Conservation (phyloP, 306 rosid species). For the Casuarina cunninghamiana region DNA sequence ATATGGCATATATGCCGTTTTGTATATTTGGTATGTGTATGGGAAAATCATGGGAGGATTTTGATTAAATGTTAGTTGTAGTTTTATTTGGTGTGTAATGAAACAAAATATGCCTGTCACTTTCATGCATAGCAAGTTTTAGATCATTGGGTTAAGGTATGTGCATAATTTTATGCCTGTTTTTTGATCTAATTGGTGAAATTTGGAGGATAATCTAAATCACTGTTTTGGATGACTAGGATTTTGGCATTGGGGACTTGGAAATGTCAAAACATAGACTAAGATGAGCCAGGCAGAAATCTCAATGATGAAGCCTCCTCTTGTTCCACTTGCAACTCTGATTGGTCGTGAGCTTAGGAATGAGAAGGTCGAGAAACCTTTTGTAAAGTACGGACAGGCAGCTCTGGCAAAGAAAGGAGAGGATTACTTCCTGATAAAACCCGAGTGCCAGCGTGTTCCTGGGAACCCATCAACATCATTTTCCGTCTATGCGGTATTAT, state of each 20-base stretch:
- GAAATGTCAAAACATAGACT: slow-evolving; percentile 51
- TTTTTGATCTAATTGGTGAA: not conserved
- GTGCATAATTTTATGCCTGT: not conserved
- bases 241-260: slow-evolving; percentile 26
- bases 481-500: slow-evolving; percentile 89
- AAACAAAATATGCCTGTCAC: not conserved
- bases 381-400: slow-evolving; percentile 90
- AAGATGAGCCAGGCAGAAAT: slow-evolving; percentile 70
- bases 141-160: not conserved
- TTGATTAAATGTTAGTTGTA: not conserved
- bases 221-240: slow-evolving; percentile 19
- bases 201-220: slow-evolving; percentile 8
- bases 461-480: slow-evolving; percentile 72
- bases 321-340: slow-evolving; percentile 86
- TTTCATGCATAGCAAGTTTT: not conserved
- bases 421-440: slow-evolving; percentile 86
- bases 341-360: slow-evolving; percentile 90
- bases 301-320: slow-evolving; percentile 57
- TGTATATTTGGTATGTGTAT: not conserved
- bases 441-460: slow-evolving; percentile 72
- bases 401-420: slow-evolving; percentile 99
- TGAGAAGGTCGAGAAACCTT: slow-evolving; percentile 75
- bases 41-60: not conserved
- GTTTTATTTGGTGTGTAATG: not conserved
- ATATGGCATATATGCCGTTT: not conserved